These are phyloP conservation scores for Pyrrhoderma noxium DNA, from an alignment of 1,284 basidiomycete species.

Conservation along the genomic window DNA sequence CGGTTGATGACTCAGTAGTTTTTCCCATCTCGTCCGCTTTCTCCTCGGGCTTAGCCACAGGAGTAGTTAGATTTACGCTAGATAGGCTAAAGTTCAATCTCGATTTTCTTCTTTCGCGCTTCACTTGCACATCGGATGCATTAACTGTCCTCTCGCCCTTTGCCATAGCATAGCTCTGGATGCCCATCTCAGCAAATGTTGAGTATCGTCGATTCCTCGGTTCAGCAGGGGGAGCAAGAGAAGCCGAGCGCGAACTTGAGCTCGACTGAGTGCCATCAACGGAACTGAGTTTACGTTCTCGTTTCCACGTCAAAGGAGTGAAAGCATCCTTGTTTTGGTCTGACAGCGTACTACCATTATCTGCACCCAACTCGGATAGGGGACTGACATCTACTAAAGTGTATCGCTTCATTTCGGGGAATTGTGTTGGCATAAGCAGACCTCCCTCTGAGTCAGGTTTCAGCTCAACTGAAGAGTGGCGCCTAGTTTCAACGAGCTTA, in stretches of 20 bases:
- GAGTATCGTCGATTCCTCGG: not conserved
- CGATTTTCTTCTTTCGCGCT: not conserved
- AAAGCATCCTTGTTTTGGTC: not conserved
- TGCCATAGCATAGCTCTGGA: slow-evolving; percentile 9
- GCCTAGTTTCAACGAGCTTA: not conserved
- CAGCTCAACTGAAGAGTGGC: not conserved
- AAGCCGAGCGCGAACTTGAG: not conserved
- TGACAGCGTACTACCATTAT: not conserved
- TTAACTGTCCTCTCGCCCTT: slow-evolving; percentile 10
- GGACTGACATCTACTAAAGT: slow-evolving; percentile 6
- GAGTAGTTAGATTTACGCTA: not conserved
- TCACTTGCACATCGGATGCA: not conserved
- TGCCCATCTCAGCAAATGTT: slow-evolving; percentile 14
- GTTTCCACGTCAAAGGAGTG: not conserved
- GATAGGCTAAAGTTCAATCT: not conserved
- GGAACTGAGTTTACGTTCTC: not conserved
- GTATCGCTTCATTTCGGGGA: slow-evolving; percentile 7
- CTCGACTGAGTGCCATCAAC: not conserved
- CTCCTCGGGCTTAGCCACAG: not conserved
- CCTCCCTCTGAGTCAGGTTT: not conserved
- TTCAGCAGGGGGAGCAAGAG: not conserved
- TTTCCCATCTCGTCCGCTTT: not conserved
- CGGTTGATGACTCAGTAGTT: not conserved
- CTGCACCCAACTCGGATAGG: not conserved
- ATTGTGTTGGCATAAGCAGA: not conserved